phyloP scores from a whole-genome alignment of 2,329 filamentous ascomycete genomes.

The Sarocladium oryzae region DNA sequence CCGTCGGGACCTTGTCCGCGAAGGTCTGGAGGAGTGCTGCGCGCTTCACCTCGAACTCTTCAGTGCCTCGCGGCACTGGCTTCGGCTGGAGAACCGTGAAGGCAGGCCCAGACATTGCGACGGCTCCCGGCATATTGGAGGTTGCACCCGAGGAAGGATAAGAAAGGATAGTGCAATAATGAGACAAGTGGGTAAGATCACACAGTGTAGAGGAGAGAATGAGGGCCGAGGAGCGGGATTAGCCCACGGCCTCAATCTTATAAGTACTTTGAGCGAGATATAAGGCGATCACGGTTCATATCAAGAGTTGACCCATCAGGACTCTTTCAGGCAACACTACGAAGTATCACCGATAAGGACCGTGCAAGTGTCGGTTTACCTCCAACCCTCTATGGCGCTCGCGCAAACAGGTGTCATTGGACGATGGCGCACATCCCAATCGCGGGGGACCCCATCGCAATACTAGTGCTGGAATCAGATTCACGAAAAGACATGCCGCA shows the following conservation, averaged over 20 bases:
- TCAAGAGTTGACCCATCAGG: no score
- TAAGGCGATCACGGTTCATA: background rate
- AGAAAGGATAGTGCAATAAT: no score
- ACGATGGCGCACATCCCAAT: background rate
- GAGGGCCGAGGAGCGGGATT: no score
- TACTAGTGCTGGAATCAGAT: background rate
- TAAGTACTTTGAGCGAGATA: no score
- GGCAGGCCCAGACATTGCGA: constrained; percentile 3
- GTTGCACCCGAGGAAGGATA: no score
- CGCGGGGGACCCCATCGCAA: background rate
- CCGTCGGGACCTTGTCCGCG: constrained; percentile 23
- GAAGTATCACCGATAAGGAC: no score
- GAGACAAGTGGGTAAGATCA: no score
- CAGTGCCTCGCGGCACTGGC: constrained; percentile 15
- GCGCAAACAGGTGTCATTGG: constrained; percentile 1
- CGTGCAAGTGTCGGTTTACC: no score
- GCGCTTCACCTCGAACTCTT: constrained; percentile 19
- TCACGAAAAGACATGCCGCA: background rate
- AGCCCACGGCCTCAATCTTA: no score
- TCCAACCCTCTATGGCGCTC: background rate
- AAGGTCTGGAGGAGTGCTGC: constrained; percentile 23
- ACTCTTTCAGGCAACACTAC: background rate
- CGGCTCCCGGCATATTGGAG: no score
- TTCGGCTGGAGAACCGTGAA: constrained; percentile 14
- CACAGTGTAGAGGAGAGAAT: no score